Evolutionary conservation across 768 basidiomycete genomes (phyloP), one percentile per base, ranked within the genome.

Genomic region (Phylloporus sp.): DNA sequence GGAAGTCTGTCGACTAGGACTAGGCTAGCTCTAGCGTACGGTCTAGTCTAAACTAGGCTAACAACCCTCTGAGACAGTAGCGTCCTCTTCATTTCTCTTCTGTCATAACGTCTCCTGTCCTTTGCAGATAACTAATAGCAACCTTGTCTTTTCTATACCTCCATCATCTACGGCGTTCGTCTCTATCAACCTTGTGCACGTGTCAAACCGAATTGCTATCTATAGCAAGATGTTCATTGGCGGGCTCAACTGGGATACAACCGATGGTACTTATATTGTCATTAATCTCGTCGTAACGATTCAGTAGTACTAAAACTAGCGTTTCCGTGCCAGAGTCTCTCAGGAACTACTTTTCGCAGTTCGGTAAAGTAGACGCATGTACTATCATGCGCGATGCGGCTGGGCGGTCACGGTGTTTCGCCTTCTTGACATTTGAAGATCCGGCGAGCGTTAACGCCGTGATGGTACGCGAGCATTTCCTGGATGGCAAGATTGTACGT

Each of bases 191-290:
- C 28, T 54, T 52, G 43, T 60, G 46, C 63, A 50, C 54, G 54
- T 63, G 51, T 49, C 55, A 48, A 52, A 49, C 50, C 48, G 38
- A 44, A 41, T 56, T 56, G 37, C 53, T 57, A 59, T 71, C 66
- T 72, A 68, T 76, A 97, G 96, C 71, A 99, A 99, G 78, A 99
- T 99, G 96, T 99, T 99, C 71, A 94, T 99, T 65, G 96, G 96
- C 53, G 96, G 96, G 56, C 77, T 99, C 56, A 96, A 98, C 73
- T 99, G 96, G 96, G 95, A 98, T 71, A 98, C 96, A 61, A 95
- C 91, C 66, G 96, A 98, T 78, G 95, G 96, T 99, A 80, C 69
- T 64, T 71, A 54, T 46, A 61, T 64, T 58, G 56, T 67, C 69
- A 68, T 60, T 68, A 64, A 56, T 67, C 59, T 68, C 51, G 64